Percentiles rank a stretch among this genome's conserved stretches.
Evolutionary conservation across 208 protist genomes (phyloP).

Genomic region (Wallacemonas sp.): DNA sequence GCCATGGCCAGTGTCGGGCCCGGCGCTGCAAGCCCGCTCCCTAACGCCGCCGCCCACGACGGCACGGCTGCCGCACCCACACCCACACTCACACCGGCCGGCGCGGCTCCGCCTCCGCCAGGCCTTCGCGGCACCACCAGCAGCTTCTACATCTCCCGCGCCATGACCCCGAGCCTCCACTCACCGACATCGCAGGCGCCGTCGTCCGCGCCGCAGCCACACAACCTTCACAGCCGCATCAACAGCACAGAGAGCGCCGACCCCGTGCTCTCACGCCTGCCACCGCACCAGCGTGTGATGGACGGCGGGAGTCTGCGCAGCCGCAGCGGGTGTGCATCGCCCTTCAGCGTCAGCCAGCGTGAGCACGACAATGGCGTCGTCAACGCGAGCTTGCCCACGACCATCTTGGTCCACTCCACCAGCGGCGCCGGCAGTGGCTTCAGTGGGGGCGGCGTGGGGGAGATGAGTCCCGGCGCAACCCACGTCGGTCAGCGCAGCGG

Average conservation of each 20-base stretch:
- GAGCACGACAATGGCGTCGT: no score
- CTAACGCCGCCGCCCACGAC: no score
- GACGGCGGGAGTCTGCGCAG: slow-evolving; percentile 1
- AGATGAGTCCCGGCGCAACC: no score
- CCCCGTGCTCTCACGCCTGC: background rate
- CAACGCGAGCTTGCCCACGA: no score
- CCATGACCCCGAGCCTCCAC: background rate
- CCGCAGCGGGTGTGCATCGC: slow-evolving; percentile 2
- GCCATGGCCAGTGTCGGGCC: no score
- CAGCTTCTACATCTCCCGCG: slow-evolving; percentile 24
- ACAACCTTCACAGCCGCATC: background rate
- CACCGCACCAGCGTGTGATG: background rate
- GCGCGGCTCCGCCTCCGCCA: background rate
- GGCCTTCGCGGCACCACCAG: slow-evolving; percentile 15
- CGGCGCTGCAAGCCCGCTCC: no score
- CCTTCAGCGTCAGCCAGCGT: background rate
- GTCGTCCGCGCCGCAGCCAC: background rate
- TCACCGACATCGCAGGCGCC: background rate
- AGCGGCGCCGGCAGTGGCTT: no score
- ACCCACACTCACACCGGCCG: no score
- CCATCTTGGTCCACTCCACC: no score
- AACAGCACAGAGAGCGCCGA: background rate
- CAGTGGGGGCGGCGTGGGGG: no score
- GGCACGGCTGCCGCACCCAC: no score
- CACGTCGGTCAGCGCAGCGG: background rate